These are phyloP conservation scores for Vachellia collinsii DNA, from an alignment of 306 rosid species.

Conservation along the genomic window DNA sequence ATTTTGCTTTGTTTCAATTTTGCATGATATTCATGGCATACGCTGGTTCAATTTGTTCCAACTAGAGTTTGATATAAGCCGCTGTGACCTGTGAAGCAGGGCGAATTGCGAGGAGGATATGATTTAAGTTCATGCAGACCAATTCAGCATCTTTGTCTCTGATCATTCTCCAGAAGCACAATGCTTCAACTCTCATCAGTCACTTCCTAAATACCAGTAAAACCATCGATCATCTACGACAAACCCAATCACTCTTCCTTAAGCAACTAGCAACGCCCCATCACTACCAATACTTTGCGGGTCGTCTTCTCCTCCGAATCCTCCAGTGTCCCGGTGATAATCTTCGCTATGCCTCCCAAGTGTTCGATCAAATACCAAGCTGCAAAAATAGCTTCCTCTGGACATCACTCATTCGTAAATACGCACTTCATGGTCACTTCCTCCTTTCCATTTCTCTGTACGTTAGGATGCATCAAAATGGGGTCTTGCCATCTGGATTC, in stretches of 20 bases:
- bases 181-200: slow-evolving; percentile 10
- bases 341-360: slow-evolving; percentile 55
- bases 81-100: neutral
- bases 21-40: neutral
- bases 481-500: slow-evolving; percentile 56
- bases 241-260: slow-evolving; percentile 56
- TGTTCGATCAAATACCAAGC: slow-evolving; percentile 64
- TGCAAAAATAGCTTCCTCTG: slow-evolving; percentile 51
- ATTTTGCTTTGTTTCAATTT: too few species aligned
- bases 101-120: neutral
- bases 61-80: neutral
- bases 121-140: slow-evolving; percentile 26
- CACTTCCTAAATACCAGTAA: slow-evolving; percentile 38
- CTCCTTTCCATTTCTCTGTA: slow-evolving; percentile 50
- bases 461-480: slow-evolving; percentile 60
- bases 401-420: slow-evolving; percentile 63
- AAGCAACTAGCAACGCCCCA: slow-evolving; percentile 41
- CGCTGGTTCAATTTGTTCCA: neutral
- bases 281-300: slow-evolving; percentile 35
- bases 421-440: slow-evolving; percentile 41
- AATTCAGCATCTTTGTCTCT: slow-evolving; percentile 6
- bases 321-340: slow-evolving; percentile 35
- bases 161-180: slow-evolving; percentile 19
- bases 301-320: slow-evolving; percentile 45
- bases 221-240: slow-evolving; percentile 50